phyloP scores from a whole-genome alignment of 345 rosid species.

The Gossypium herbaceum region DNA sequence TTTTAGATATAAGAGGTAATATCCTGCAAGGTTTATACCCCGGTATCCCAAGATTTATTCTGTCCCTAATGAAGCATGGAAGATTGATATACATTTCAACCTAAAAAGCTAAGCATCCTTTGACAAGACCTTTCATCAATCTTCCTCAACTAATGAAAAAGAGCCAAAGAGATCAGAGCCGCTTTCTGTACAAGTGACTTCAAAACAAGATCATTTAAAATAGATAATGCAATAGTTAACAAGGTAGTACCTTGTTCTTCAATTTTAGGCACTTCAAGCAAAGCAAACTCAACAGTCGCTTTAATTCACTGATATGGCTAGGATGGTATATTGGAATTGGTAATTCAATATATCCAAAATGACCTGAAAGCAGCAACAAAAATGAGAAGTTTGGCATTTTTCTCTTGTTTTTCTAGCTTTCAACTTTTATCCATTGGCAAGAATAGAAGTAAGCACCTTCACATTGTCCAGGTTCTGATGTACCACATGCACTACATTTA shows the following conservation, averaged over 20 bases:
- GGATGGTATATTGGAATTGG: slow-evolving; percentile 94
- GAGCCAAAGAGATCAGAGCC: not conserved
- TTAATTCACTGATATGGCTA: slow-evolving; percentile 67
- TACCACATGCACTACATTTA: slow-evolving; percentile 88
- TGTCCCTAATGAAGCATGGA: not conserved
- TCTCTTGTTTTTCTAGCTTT: not conserved
- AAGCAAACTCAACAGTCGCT: slow-evolving; percentile 63
- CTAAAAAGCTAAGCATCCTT: not conserved
- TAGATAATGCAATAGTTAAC: slow-evolving; percentile 1
- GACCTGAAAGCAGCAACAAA: slow-evolving; percentile 55
- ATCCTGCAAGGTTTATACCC: not conserved
- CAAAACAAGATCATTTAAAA: not conserved
- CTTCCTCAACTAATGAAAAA: not conserved
- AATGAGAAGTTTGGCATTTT: slow-evolving; percentile 5
- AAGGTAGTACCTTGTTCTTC: slow-evolving; percentile 63
- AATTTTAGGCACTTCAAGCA: slow-evolving; percentile 87
- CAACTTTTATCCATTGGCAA: not conserved
- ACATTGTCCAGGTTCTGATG: slow-evolving; percentile 73
- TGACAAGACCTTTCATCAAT: not conserved
- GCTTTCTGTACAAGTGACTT: not conserved
- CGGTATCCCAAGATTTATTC: not conserved
- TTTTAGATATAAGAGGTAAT: not conserved
- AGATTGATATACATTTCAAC: not conserved
- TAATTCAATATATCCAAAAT: slow-evolving; percentile 81
- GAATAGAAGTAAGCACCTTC: slow-evolving; percentile 47